Evolutionary conservation across 1,139 yeast species (phyloP).

Genomic region (Scheffersomyces illinoinensis): DNA sequence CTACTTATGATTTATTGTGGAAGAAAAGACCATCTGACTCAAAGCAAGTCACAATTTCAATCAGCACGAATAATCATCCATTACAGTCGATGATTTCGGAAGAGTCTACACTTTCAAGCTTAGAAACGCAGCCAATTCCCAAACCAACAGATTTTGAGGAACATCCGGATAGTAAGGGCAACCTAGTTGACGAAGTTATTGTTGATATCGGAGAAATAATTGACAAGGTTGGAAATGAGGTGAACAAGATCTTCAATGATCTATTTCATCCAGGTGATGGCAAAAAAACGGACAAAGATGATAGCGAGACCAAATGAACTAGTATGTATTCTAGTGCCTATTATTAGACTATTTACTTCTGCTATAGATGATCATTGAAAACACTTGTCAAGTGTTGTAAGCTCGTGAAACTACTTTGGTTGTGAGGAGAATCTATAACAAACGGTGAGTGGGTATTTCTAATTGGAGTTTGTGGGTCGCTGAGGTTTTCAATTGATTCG

Average conservation of each 20-base stretch:
- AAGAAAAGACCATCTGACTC: slow-evolving; percentile 15
- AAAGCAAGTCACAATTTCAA: slow-evolving; percentile 13
- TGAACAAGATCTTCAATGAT: slow-evolving; percentile 2
- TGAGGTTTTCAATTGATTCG: slow-evolving; percentile 6
- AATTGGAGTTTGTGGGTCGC: slow-evolving; percentile 4
- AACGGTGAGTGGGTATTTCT: slow-evolving; percentile 28
- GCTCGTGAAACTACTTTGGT: slow-evolving; percentile 9
- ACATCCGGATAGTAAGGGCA: slow-evolving; percentile 11
- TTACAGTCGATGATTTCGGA: slow-evolving; percentile 26
- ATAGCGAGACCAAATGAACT: slow-evolving; percentile 28
- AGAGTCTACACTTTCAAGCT: slow-evolving; percentile 23
- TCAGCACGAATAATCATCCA: slow-evolving; percentile 24
- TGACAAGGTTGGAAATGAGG: slow-evolving; percentile 19
- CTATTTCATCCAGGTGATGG: slow-evolving; percentile 2
- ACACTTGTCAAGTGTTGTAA: slow-evolving; percentile 15
- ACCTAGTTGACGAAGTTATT: slow-evolving; percentile 24
- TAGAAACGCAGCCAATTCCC: slow-evolving; percentile 28
- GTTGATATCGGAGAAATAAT: slow-evolving; percentile 33
- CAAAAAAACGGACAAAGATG: slow-evolving; percentile 32
- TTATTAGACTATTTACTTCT: neutral
- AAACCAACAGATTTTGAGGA: slow-evolving; percentile 35
- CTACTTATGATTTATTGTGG: slow-evolving; percentile 57
- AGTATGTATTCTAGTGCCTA: neutral
- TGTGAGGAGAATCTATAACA: slow-evolving; percentile 11
- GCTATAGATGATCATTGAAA: slow-evolving; percentile 10